phyloP scores from a whole-genome alignment of 2,329 filamentous ascomycete genomes.

The Ilyonectria sp. region DNA sequence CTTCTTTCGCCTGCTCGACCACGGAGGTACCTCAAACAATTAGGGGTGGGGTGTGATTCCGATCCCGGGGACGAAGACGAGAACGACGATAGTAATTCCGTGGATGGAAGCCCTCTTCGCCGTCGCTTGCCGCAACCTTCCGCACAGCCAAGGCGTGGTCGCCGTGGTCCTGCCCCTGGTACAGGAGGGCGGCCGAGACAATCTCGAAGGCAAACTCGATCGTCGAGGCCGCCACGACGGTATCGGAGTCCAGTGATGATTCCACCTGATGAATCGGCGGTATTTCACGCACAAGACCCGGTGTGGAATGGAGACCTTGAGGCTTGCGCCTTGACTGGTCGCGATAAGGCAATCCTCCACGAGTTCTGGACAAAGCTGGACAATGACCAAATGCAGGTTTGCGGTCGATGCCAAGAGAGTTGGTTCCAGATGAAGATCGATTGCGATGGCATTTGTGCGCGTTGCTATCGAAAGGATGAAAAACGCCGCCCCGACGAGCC shows the following conservation, averaged over 20 bases:
- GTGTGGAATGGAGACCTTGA: no score
- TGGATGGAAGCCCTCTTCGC: neutral
- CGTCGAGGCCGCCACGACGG: neutral
- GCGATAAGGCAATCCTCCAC: neutral
- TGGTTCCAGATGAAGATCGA: neutral
- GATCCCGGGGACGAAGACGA: no score
- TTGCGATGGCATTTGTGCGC: neutral
- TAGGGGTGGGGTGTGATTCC: no score
- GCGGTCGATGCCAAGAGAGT: neutral
- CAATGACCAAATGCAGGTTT: neutral
- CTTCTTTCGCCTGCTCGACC: no score
- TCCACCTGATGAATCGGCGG: no score
- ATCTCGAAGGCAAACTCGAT: slow-evolving; percentile 8
- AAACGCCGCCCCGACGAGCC: no score
- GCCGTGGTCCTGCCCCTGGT: neutral
- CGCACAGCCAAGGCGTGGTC: slow-evolving; percentile 1
- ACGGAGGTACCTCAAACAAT: no score
- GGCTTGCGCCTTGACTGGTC: neutral
- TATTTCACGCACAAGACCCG: no score
- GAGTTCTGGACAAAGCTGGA: neutral
- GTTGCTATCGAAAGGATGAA: no score
- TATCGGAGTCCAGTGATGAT: no score
- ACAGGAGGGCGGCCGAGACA: slow-evolving; percentile 13
- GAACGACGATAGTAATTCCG: no score
- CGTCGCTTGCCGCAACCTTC: neutral